phyloP scores from a whole-genome alignment of 768 basidiomycete species.

The Lactifluus piperatus region DNA sequence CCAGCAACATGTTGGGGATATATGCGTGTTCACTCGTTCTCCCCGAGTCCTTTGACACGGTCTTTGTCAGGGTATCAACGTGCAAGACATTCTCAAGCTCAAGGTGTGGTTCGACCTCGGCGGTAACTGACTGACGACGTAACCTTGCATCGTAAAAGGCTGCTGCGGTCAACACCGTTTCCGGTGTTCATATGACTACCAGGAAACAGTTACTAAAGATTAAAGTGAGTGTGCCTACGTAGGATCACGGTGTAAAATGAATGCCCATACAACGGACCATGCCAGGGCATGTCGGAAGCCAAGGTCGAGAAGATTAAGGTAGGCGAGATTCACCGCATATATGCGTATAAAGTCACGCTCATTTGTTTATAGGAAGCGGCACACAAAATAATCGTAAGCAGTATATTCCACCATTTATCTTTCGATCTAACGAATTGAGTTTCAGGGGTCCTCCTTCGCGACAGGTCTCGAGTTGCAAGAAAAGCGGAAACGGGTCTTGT shows the following conservation, averaged over 20 bases:
- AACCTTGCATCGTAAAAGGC: conserved; percentile 33
- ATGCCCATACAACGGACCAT: background rate
- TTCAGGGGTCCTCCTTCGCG: conserved; percentile 81
- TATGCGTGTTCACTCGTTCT: conserved; percentile 5
- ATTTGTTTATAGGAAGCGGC: conserved; percentile 63
- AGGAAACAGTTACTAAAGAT: conserved; percentile 86
- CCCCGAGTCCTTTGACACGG: background rate
- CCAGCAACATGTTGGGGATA: conserved; percentile 24
- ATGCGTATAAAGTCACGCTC: background rate
- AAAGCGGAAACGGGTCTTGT: conserved; percentile 66
- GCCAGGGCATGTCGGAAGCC: conserved; percentile 88
- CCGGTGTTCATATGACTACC: conserved; percentile 87
- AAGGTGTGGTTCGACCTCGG: conserved; percentile 42
- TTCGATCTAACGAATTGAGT: background rate
- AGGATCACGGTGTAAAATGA: background rate
- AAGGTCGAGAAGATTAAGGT: conserved; percentile 98
- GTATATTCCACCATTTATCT: conserved; percentile 10
- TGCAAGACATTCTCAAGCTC: conserved; percentile 91
- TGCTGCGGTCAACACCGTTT: conserved; percentile 76
- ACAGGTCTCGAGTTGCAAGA: conserved; percentile 90
- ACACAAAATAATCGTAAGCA: conserved; percentile 66
- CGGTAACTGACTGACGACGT: conserved; percentile 14
- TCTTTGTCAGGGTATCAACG: conserved; percentile 71
- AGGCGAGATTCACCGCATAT: conserved; percentile 12
- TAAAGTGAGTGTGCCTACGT: conserved; percentile 45